phyloP scores from a whole-genome alignment of 2,329 filamentous ascomycete species.

The Daldinia sp. region DNA sequence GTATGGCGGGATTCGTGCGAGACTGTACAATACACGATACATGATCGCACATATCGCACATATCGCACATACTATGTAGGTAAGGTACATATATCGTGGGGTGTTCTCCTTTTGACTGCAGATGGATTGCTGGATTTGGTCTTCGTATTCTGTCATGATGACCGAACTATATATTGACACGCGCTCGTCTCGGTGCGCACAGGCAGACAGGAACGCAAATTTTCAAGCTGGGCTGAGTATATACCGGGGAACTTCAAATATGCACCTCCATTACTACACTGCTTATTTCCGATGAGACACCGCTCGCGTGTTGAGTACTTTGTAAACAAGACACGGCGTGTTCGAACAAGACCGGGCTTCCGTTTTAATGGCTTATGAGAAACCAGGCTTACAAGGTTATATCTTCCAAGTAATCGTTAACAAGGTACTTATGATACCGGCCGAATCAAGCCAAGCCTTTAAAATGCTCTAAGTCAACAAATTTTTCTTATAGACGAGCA shows the following conservation, averaged over 20 bases:
- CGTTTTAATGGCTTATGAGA: background rate
- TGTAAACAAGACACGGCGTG: conserved; percentile 13
- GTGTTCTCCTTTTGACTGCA: conserved; percentile 37
- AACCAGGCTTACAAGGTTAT: conserved; percentile 3
- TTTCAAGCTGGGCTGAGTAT: conserved; percentile 25
- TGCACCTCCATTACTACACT: conserved; percentile 28
- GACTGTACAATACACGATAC: conserved; percentile 13
- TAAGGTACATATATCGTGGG: conserved; percentile 20
- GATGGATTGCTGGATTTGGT: conserved; percentile 28
- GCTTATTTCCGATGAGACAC: conserved; percentile 18
- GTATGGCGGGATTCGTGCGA: conserved; percentile 27
- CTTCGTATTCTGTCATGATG: conserved; percentile 31
- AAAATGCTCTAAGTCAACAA: background rate
- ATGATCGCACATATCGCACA: conserved; percentile 5
- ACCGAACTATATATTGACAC: conserved; percentile 30
- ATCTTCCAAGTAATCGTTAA: background rate
- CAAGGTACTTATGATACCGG: background rate
- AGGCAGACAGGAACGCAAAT: conserved; percentile 11
- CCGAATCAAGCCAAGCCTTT: background rate
- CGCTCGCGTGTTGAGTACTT: conserved; percentile 14
- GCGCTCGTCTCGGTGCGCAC: conserved; percentile 18
- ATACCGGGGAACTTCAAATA: conserved; percentile 21
- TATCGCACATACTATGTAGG: too few relatives aligned
- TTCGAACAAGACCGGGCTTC: background rate
- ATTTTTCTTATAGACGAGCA: background rate